These are phyloP conservation scores for Chlorociboria aeruginascens DNA, from an alignment of 495 filamentous ascomycete species.

Conservation along the genomic window DNA sequence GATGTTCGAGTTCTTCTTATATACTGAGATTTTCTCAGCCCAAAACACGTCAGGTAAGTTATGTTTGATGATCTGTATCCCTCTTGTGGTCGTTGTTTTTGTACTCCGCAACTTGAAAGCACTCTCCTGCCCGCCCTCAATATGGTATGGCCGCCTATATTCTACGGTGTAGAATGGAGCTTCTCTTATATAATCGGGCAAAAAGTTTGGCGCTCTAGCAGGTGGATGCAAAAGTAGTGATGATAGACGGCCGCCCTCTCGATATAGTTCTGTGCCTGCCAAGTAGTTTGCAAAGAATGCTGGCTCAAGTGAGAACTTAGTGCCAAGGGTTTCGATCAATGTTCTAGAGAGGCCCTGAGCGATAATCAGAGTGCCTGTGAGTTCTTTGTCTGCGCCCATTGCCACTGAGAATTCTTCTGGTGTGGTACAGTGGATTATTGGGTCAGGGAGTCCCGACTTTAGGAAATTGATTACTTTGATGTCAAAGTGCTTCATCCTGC, in stretches of 20 bases:
- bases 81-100: background rate
- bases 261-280: background rate
- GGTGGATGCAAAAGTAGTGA: background rate
- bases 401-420: background rate
- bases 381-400: background rate
- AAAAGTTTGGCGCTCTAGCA: background rate
- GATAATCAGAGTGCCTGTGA: background rate
- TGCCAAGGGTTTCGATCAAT: conserved; percentile 1
- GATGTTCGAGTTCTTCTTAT: background rate
- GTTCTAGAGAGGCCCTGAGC: background rate
- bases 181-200: background rate
- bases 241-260: background rate
- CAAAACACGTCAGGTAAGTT: background rate
- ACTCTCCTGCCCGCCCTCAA: background rate
- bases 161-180: background rate
- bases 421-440: background rate
- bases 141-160: background rate
- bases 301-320: background rate
- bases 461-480: background rate
- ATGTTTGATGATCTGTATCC: background rate
- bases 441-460: background rate
- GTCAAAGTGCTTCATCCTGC: background rate
- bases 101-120: background rate
- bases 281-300: background rate
- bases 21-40: background rate